Conservation (phyloP, 805 yeast species). For the Zygotorulaspora chibaensis region DNA sequence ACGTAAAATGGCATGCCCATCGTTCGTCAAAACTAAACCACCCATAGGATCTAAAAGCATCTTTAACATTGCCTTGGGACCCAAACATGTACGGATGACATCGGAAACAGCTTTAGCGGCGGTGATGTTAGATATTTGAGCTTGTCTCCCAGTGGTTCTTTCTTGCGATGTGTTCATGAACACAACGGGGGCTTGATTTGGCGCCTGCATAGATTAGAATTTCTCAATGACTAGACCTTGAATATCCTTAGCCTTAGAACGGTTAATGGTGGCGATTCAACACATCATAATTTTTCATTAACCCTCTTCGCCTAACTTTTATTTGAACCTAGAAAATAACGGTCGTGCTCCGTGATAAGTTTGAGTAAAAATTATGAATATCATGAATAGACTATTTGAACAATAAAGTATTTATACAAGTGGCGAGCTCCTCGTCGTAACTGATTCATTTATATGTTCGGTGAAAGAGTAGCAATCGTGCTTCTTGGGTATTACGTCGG, state of each 20-base stretch:
- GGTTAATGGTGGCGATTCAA: conserved; percentile 4
- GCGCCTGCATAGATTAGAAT: conserved; percentile 13
- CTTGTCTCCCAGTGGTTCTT: conserved; percentile 94
- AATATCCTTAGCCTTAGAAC: not conserved
- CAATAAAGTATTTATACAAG: conserved; percentile 5
- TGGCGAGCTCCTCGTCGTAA: conserved; percentile 7
- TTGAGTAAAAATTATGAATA: not conserved
- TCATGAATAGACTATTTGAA: not conserved
- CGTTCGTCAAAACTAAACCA: conserved; percentile 94
- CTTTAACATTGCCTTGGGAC: conserved; percentile 98
- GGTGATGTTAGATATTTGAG: conserved; percentile 93
- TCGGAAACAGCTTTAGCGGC: conserved; percentile 99
- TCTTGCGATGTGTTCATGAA: conserved; percentile 84
- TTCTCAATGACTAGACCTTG: not conserved
- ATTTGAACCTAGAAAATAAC: not conserved
- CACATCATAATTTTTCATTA: not conserved
- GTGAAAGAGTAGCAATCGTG: not conserved
- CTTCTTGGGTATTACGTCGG: not conserved
- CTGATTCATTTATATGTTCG: conserved; percentile 3
- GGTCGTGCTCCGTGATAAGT: conserved; percentile 3
- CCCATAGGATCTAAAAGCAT: conserved; percentile 94
- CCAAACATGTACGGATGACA: conserved; percentile 94
- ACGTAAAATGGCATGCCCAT: conserved; percentile 96
- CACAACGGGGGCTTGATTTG: conserved; percentile 81
- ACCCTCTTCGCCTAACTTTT: not conserved